Conservation (phyloP, 345 rosid genomes). For the Brassica carinata region DNA sequence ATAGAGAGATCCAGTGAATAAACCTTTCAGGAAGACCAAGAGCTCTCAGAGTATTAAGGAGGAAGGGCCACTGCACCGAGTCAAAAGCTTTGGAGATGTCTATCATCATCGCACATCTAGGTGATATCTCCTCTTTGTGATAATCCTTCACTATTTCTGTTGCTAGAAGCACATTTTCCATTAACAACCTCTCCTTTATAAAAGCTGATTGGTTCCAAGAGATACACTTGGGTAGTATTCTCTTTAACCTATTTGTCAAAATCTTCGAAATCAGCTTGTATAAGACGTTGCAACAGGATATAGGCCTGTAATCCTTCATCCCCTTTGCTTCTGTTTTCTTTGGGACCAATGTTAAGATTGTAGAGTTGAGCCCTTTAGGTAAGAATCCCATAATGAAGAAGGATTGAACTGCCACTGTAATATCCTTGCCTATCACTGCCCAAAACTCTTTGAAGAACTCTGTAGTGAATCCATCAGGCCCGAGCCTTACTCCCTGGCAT, state of each 20-base stretch:
- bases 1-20: too few relatives aligned
- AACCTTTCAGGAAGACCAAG: too few relatives aligned
- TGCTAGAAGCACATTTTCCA: too few relatives aligned
- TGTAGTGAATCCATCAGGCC: not conserved
- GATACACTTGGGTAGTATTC: not conserved
- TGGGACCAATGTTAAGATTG: not conserved
- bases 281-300: too few relatives aligned
- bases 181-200: not conserved
- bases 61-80: too few relatives aligned
- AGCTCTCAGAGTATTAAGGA: too few relatives aligned
- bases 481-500: not conserved
- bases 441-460: not conserved
- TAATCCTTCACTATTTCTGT: too few relatives aligned
- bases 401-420: not conserved
- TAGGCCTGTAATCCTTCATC: not conserved
- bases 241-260: not conserved
- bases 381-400: not conserved
- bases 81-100: too few relatives aligned
- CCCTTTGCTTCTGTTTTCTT: not conserved
- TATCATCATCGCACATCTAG: too few relatives aligned
- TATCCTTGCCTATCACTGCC: not conserved
- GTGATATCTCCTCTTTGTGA: too few relatives aligned
- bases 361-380: not conserved
- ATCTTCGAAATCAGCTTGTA: not conserved
- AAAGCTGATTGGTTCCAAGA: not conserved